Base-by-base conservation (phyloP, 768 basidiomycete species). In the Megacollybia marginata region DNA sequence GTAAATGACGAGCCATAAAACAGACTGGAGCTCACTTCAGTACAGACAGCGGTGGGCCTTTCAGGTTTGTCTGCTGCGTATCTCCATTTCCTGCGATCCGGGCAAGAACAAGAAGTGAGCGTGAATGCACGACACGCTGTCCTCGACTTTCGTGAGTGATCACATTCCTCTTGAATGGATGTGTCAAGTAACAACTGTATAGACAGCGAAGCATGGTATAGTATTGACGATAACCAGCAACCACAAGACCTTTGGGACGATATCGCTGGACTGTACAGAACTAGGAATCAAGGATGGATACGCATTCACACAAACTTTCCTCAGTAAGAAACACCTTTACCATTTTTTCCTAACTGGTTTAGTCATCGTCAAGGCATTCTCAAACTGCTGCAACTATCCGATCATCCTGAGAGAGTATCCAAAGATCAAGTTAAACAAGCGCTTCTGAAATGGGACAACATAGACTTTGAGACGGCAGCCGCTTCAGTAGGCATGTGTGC, bases 261-360 rank as follows among this genome's bases (percentile, higher is more conserved):
- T 7, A 67, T 82, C 11, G 76, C 75, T 1, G 82, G 80, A 1
- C 46, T 78, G 0, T 83, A 82, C 55, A 57, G 62, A 34, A 80
- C 80, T n/a, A 74, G 71, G 50, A 74, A 78, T 40, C 13, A 18
- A 40, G 55, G 70, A 42, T 76, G 64, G 54, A 74, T 83, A 13
- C 69, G 81, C 28, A 71, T 80, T 10, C 82, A 83, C 52, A 80
- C 81, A 16, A 83, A 83, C 49, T 83, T 83, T 57, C 76, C 80
- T 34, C 82, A 83, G 81, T 80, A 68, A 60, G 59, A 16, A 31
- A 40, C 38, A 15, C 35, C 48, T 31, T 28, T 45, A 5, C 45
- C 36, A 44, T 15, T 42, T 32, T 33, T 42, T 53, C 23, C 36
- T 9, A 11, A 20, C 33, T 42, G 18, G 40, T 20, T 44, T 33